phyloP scores from a whole-genome alignment of 805 yeast species.

The Candida verbasci region DNA sequence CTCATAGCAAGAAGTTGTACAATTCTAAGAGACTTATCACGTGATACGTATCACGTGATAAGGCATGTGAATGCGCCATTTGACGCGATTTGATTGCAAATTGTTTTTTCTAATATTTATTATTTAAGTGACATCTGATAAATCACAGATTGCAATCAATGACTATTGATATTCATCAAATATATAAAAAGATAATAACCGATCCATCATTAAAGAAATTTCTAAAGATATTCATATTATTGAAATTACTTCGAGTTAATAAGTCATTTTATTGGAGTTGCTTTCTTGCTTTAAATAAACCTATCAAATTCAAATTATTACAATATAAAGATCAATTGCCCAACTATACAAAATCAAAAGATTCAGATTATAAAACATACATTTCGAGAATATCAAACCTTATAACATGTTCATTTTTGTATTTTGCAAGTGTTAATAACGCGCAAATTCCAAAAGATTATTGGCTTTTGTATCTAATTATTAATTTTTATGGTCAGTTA shows the following conservation, averaged over 20 bases:
- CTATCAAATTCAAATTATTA: not conserved
- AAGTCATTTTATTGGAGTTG: constrained; percentile 3
- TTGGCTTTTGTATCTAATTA: constrained; percentile 27
- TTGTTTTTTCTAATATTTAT: too few species aligned
- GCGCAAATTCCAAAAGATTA: constrained; percentile 34
- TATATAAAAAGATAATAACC: not conserved
- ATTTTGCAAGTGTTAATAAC: constrained; percentile 22
- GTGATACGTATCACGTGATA: too few species aligned
- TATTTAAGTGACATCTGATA: too few species aligned
- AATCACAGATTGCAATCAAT: too few species aligned
- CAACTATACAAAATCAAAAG: not conserved
- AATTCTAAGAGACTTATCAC: too few species aligned
- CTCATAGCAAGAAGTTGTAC: too few species aligned
- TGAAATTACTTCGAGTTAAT: not conserved
- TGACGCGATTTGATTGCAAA: too few species aligned
- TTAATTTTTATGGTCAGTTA: constrained; percentile 24
- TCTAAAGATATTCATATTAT: not conserved
- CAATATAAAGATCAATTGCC: not conserved
- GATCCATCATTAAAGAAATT: not conserved
- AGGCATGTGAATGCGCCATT: too few species aligned
- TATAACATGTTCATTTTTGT: constrained; percentile 19
- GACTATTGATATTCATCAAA: too few species aligned
- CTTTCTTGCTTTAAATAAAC: constrained; percentile 1
- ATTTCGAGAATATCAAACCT: constrained; percentile 17
- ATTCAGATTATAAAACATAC: not conserved